Percentiles rank a stretch among this genome's conserved stretches.
Conservation (phyloP, 306 rosid genomes). For the Oemleria cerasiformis region DNA sequence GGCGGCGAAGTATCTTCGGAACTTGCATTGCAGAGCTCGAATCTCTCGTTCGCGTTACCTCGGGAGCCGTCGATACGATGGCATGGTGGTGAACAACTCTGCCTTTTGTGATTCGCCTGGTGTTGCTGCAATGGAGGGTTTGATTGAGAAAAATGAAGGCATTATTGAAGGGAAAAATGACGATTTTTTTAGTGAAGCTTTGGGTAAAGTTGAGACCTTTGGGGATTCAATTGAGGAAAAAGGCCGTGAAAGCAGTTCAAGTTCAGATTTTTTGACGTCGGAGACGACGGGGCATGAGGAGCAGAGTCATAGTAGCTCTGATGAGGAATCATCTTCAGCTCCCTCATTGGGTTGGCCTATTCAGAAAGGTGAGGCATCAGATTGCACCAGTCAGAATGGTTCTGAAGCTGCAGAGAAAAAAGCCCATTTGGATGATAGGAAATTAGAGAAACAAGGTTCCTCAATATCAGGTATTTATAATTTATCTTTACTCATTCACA, state of each 20-base stretch:
- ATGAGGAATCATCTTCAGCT: conserved; percentile 65
- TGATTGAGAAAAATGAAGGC: conserved; percentile 35
- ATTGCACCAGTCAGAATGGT: conserved; percentile 31
- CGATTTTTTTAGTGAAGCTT: conserved; percentile 22
- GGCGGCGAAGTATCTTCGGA: conserved; percentile 48
- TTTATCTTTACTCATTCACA: conserved; percentile 5
- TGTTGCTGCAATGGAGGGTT: conserved; percentile 45
- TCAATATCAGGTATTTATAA: conserved; percentile 49
- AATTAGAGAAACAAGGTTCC: conserved; percentile 50
- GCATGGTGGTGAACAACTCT: conserved; percentile 48
- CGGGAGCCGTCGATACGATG: conserved; percentile 45
- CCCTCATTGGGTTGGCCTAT: conserved; percentile 65
- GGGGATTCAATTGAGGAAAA: conserved; percentile 52
- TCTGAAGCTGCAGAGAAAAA: conserved; percentile 34
- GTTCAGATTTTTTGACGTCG: conserved; percentile 73
- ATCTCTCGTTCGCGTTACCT: conserved; percentile 52
- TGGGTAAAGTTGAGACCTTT: conserved; percentile 35
- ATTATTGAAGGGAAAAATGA: conserved; percentile 30
- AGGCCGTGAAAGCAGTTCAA: conserved; percentile 70
- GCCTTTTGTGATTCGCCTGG: conserved; percentile 44
- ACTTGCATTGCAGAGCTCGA: conserved; percentile 39
- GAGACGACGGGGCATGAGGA: conserved; percentile 74
- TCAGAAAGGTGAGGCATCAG: conserved; percentile 37
- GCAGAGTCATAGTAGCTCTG: conserved; percentile 74
- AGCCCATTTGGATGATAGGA: conserved; percentile 38